Percentiles rank a stretch among this genome's conserved stretches.
These are phyloP conservation scores for Porodaedalea pini DNA, from an alignment of 1,284 basidiomycete genomes.

Conservation along the genomic window DNA sequence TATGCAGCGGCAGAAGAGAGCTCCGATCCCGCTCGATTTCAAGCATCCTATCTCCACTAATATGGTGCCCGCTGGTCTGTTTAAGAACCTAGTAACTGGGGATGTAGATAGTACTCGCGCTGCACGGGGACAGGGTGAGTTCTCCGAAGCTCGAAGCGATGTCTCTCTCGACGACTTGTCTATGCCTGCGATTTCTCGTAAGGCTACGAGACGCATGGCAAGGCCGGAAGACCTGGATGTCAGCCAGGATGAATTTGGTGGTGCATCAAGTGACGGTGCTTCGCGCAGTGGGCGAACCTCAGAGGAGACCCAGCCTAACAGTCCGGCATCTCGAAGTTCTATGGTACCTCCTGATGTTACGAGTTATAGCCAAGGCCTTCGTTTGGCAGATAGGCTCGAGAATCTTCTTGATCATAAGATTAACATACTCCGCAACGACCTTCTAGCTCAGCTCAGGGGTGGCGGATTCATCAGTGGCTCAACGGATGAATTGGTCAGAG, in stretches of 20 bases:
- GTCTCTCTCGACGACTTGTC: conserved; percentile 73
- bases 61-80: conserved; percentile 77
- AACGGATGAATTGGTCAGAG: conserved; percentile 58
- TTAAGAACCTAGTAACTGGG: conserved; percentile 67
- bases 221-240: conserved; percentile 17
- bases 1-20: conserved; percentile 43
- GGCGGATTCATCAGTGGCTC: conserved; percentile 36
- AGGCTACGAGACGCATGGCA: conserved; percentile 38
- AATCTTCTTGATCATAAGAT: conserved; percentile 65
- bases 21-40: conserved; percentile 78
- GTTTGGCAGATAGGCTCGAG: conserved; percentile 56
- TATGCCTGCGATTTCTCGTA: conserved; percentile 62
- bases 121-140: conserved; percentile 63
- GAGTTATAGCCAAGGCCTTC: conserved; percentile 54
- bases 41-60: conserved; percentile 68
- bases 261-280: conserved; percentile 4
- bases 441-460: conserved; percentile 28
- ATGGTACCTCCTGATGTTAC: conserved; percentile 51
- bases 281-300: conserved; percentile 4
- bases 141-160: conserved; percentile 56
- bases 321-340: conserved; percentile 40
- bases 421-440: conserved; percentile 43
- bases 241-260: conserved; percentile 7
- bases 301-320: conserved; percentile 21
- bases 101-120: conserved; percentile 55